Evolutionary conservation across 495 filamentous ascomycete genomes (phyloP).

Genomic region (Penicillium chermesinum): DNA sequence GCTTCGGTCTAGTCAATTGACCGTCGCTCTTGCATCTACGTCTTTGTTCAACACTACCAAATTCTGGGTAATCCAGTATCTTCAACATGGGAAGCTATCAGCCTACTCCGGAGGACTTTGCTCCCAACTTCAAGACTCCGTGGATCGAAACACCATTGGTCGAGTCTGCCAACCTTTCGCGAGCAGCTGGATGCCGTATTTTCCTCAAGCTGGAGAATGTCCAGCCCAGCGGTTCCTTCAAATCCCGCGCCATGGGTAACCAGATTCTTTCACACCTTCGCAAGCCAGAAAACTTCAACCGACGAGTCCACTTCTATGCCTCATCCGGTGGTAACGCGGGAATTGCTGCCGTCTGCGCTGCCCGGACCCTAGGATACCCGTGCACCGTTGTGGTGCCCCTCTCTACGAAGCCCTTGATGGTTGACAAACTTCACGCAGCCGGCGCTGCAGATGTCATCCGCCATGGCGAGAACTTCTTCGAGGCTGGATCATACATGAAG

Average conservation of each 20-base stretch:
- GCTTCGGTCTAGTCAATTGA: neutral
- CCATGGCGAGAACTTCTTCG: constrained; percentile 64
- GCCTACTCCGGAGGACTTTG: constrained; percentile 28
- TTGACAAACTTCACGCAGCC: constrained; percentile 62
- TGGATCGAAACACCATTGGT: constrained; percentile 72
- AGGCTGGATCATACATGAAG: constrained; percentile 70
- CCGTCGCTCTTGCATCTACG: neutral
- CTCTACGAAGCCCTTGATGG: constrained; percentile 63
- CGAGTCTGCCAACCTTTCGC: constrained; percentile 61
- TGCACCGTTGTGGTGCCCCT: constrained; percentile 79
- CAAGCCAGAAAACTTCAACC: constrained; percentile 32
- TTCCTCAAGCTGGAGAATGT: constrained; percentile 92
- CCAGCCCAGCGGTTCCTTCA: constrained; percentile 93
- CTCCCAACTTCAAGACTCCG: constrained; percentile 42
- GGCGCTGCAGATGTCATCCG: constrained; percentile 70
- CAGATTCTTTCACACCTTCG: constrained; percentile 60
- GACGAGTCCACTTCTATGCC: constrained; percentile 73
- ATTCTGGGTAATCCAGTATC: neutral
- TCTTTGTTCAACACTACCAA: neutral
- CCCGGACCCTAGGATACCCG: constrained; percentile 58
- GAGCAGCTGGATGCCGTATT: constrained; percentile 69
- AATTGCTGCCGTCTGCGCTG: constrained; percentile 80
- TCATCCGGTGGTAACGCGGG: constrained; percentile 89
- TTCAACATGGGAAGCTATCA: constrained; percentile 30
- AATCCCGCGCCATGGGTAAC: constrained; percentile 83